Percentiles rank a stretch among this genome's conserved stretches.
Evolutionary conservation across 2,329 filamentous ascomycete genomes (phyloP).

Genomic region (Daldinia sp.): DNA sequence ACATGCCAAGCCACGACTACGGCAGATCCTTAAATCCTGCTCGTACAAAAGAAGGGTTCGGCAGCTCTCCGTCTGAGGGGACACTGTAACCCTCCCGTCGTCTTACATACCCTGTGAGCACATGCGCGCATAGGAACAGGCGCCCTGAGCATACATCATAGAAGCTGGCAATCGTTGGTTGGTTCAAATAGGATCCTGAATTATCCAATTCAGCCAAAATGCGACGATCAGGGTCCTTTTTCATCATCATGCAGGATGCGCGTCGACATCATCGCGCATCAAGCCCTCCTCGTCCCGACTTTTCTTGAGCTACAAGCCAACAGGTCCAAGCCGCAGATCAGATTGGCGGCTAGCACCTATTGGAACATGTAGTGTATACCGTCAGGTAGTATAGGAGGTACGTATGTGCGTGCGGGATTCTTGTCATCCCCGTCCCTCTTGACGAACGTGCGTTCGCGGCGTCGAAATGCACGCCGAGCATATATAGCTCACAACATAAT

Average conservation of each 20-base stretch:
- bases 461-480: not conserved
- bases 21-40: slow-evolving; percentile 14
- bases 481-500: slow-evolving; percentile 27
- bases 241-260: slow-evolving; percentile 28
- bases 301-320: not conserved
- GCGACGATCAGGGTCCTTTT: slow-evolving; percentile 33
- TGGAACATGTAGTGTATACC: not conserved
- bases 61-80: slow-evolving; percentile 15
- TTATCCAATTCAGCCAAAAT: slow-evolving; percentile 27
- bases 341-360: slow-evolving; percentile 9
- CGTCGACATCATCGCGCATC: slow-evolving; percentile 28
- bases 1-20: slow-evolving; percentile 18
- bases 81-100: slow-evolving; percentile 6
- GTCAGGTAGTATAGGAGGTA: too few species aligned
- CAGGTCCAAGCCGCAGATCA: not conserved
- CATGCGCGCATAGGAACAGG: not conserved
- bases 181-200: slow-evolving; percentile 15
- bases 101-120: not conserved
- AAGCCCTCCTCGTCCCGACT: slow-evolving; percentile 1
- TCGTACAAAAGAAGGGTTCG: slow-evolving; percentile 2
- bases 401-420: not conserved
- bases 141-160: slow-evolving; percentile 16
- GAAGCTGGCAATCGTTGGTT: slow-evolving; percentile 22
- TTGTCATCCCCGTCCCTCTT: not conserved
- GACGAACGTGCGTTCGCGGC: slow-evolving; percentile 1